These are phyloP conservation scores for Erodium moschatum DNA, from an alignment of 441 rosid species.

Conservation along the genomic window DNA sequence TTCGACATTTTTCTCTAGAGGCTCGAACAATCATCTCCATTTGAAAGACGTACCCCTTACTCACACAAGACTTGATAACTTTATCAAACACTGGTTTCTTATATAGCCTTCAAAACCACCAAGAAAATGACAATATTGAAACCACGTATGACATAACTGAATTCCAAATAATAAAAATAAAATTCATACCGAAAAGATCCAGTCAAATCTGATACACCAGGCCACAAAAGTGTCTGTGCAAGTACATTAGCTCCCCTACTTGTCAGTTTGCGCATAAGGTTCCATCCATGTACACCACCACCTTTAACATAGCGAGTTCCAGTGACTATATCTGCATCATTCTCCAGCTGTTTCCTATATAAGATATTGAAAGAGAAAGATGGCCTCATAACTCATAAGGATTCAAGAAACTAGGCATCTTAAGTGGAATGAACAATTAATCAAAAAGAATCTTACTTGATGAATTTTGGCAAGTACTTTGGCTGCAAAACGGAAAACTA, in stretches of 20 bases:
- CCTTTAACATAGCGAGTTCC: conserved; percentile 85
- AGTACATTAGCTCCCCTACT: conserved; percentile 98
- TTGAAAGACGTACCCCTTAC: conserved; percentile 94
- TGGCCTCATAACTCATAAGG: conserved; percentile 3
- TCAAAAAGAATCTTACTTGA: conserved; percentile 51
- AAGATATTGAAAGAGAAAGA: conserved; percentile 10
- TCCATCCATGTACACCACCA: conserved; percentile 98
- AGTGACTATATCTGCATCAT: conserved; percentile 83
- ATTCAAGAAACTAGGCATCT: conserved; percentile 9
- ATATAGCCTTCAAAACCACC: conserved; percentile 50
- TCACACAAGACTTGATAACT: conserved; percentile 66
- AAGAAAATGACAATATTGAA: conserved; percentile 18
- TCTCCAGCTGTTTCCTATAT: conserved; percentile 76
- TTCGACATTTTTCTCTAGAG: conserved; percentile 73
- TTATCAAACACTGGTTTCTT: conserved; percentile 78
- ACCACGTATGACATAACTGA: conserved; percentile 5
- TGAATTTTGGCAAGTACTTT: conserved; percentile 80
- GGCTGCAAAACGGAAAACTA: conserved; percentile 55
- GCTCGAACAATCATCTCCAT: conserved; percentile 99
- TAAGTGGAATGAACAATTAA: conserved; percentile 13
- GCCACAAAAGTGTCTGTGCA: conserved; percentile 93
- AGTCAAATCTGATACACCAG: conserved; percentile 92
- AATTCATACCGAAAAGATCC: conserved; percentile 76
- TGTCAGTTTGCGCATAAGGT: conserved; percentile 89
- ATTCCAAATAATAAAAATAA: background rate